phyloP scores from a whole-genome alignment of 306 rosid species.

The Vigna radiata region DNA sequence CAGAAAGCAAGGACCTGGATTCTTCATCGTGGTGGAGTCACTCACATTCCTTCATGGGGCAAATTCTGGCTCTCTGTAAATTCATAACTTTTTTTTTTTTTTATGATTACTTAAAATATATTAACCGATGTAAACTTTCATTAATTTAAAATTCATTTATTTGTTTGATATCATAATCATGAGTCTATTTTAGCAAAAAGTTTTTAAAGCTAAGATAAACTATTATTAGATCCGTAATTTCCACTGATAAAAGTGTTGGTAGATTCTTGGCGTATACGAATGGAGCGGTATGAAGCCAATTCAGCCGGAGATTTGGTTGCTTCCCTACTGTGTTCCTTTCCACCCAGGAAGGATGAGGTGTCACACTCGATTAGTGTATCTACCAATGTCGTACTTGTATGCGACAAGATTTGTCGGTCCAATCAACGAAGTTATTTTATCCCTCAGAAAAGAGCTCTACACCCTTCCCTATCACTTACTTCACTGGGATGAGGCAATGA shows the following conservation, averaged over 20 bases:
- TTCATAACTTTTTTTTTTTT: no score
- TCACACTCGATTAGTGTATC: conserved; percentile 68
- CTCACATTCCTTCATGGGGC: conserved; percentile 78
- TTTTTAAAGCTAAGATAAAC: no score
- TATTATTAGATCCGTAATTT: no score
- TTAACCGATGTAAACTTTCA: no score
- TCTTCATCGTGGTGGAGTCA: conserved; percentile 69
- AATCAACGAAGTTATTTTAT: conserved; percentile 41
- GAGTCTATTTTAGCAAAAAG: no score
- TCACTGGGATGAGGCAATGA: conserved; percentile 61
- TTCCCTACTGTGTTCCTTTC: conserved; percentile 64
- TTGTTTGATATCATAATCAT: no score
- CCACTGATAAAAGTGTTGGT: no score
- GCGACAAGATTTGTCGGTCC: conserved; percentile 72
- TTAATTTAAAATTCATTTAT: no score
- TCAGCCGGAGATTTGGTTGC: conserved; percentile 74
- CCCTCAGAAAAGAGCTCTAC: conserved; percentile 66
- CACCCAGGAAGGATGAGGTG: conserved; percentile 94
- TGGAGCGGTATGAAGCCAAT: conserved; percentile 77
- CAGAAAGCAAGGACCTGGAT: conserved; percentile 71
- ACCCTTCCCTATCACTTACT: conserved; percentile 56
- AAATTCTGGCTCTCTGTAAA: conserved; percentile 79
- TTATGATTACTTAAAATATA: no score
- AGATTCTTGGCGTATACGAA: conserved; percentile 80
- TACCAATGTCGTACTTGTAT: conserved; percentile 75